Percentiles rank a stretch among this genome's conserved stretches.
Evolutionary conservation across 148 eudicot species (phyloP).

Genomic region (Chenopodium formosanum): DNA sequence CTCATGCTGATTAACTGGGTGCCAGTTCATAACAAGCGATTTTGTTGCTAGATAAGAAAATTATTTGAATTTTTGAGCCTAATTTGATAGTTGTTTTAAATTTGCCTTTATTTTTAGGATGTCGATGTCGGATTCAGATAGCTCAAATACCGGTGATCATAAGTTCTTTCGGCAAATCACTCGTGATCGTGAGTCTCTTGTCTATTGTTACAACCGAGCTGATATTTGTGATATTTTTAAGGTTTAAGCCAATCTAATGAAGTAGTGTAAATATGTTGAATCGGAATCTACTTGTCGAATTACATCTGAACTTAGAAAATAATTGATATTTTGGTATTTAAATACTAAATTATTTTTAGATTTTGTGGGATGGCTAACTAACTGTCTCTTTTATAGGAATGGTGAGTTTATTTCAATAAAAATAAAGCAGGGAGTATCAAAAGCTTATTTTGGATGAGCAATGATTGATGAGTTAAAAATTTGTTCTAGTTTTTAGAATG

Average conservation of each 20-base stretch:
- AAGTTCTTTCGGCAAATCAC: constrained; percentile 64
- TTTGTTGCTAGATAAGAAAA: too few species aligned
- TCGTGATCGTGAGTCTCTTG: constrained; percentile 66
- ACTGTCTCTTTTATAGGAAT: not conserved
- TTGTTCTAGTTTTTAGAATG: too few species aligned
- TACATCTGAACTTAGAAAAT: too few species aligned
- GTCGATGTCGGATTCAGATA: constrained; percentile 88
- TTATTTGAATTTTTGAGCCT: too few species aligned
- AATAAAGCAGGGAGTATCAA: too few species aligned
- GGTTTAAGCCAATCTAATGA: not conserved
- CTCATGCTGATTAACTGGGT: too few species aligned
- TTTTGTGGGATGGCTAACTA: not conserved
- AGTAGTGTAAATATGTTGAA: not conserved
- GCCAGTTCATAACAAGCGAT: too few species aligned
- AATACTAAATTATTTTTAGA: not conserved
- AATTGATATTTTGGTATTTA: too few species aligned
- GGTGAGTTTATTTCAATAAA: too few species aligned
- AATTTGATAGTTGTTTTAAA: too few species aligned
- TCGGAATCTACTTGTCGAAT: not conserved
- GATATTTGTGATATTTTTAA: not conserved
- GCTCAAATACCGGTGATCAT: constrained; percentile 54
- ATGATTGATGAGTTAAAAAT: not conserved
- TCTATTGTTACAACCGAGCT: not conserved
- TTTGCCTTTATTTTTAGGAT: constrained; percentile 18
- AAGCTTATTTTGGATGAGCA: not conserved